Base-by-base conservation (phyloP, 192 early-diverging fungal genomes). In the Lobosporangium transversale region DNA sequence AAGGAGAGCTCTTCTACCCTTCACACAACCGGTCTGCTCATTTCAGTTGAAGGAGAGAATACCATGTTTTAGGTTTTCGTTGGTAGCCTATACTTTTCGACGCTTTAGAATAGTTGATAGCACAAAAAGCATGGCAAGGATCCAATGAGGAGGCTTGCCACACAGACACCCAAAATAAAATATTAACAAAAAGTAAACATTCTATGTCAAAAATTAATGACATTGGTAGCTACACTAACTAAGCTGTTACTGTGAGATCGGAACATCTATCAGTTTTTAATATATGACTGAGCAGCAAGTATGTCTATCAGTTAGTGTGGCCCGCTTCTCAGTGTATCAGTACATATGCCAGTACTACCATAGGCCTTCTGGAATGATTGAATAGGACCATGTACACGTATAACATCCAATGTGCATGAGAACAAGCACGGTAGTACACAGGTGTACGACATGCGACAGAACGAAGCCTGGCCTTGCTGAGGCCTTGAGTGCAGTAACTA, bases 391-490 rank as follows among this genome's bases (percentile, higher is more conserved):
- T 58, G 62, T 15, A 57, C 63, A 26, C 63, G 71, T 0, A 79
- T 83, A 23, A 85, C 83, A 47, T 85, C 83, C 29, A 85, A 33
- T 15, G 76, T 78, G 45, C 83, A 85, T 18, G 75, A 81, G 15
- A 80, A 68, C 40, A 85, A 45, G 53, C 83, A 85, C 68, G 44
- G 44, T 67, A 75, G 51, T 79, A 37, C 6, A 73, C 74, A 18
- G 83, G 47, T 9, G 81, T 85, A 2, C 79, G 60, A 40, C 67
- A 53, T 12, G 84, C 84, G 2, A 86, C 61, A 24, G 66, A 64
- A 33, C 62, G 71, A 12, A 76, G 63, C 45, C 50, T 66, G 1
- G 56, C 50, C 44, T 76, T 76, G 45, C 43, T 56, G 42, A 64
- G 71, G 4, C 71, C 71, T 17, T 76, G 71, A 76, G 71, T 21